Base-by-base conservation (phyloP, 2,329 filamentous ascomycete genomes). In the Calonectria montana region DNA sequence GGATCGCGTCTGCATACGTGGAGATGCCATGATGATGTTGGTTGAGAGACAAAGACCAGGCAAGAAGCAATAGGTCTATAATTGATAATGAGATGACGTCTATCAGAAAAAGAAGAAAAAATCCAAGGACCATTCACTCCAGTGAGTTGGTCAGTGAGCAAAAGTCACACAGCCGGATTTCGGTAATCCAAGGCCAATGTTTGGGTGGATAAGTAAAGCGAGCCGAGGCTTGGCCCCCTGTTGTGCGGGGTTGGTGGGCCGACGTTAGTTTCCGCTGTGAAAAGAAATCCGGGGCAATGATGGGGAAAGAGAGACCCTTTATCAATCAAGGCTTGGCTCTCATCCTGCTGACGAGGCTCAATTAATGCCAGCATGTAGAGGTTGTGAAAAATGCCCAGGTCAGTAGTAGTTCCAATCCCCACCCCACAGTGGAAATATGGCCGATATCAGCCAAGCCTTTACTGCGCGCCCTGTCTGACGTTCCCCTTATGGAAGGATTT, bases 1-100 rank as follows among this genome's bases (percentile, higher is more conserved):
- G 10, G 50, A 63, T 29, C 3, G 23, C 62, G 50, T 65, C 53
- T 47, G 45, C 64, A 37, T 91, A 96, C 94, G 94, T 85, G 93
- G 92, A 84, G 94, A 94, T 76, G 94, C 92, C 94, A 96, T 96
- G 77, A 74, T 85, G 53, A 39, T 21, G 9, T 18, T 13, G 13
- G 4, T 39, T 25, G 31, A 12, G n/a, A 18, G 27, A 21, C 13
- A 25, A 21, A 35, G 50, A 37, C 9, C 29, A 6, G 13, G 9
- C 6, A 13, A 21, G 7, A 10, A 25, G 27, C 7, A 35, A 15
- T 55, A 4, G 29, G n/a, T 10, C n/a, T 4, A 16, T 23, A 23
- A 23, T 25, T 57, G 4, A 37, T 7, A 12, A 15, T 16, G 6
- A 10, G 12, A 57, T 16, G 9, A 6, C 2, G 16, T 4, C n/a